These are phyloP conservation scores for Coelastrella sp. DNA, from an alignment of 139 green algal species.

Conservation along the genomic window DNA sequence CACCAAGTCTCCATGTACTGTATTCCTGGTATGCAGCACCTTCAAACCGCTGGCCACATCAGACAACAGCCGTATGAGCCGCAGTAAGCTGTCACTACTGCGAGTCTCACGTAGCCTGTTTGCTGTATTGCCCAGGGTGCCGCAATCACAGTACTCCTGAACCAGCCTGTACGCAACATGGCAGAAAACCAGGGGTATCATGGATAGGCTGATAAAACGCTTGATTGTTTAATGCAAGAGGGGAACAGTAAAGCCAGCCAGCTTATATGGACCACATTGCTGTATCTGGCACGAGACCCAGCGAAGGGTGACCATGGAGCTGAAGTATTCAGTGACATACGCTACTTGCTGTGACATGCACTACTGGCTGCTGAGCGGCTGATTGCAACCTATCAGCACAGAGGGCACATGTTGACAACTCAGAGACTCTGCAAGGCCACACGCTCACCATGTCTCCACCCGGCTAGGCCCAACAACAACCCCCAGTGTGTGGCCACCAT, in stretches of 20 bases:
- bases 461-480: not conserved
- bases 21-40: slow-evolving; percentile 18
- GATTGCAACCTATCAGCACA: not conserved
- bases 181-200: not conserved
- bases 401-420: not conserved
- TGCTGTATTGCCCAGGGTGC: not conserved
- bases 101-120: not conserved
- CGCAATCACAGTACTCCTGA: not conserved
- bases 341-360: no score
- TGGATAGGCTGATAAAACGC: no score
- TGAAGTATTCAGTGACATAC: no score
- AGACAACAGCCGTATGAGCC: slow-evolving; percentile 7
- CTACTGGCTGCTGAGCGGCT: no score
- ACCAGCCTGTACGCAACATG: not conserved
- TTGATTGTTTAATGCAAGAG: no score
- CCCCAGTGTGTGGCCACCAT: not conserved
- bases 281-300: no score
- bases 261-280: no score
- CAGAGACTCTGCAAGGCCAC: not conserved
- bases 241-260: no score
- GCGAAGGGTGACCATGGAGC: no score
- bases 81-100: not conserved
- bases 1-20: slow-evolving; percentile 24
- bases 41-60: slow-evolving; percentile 2
- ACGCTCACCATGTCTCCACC: slow-evolving; percentile 1